phyloP scores from a whole-genome alignment of 2,329 filamentous ascomycete genomes.

The Paraconiothyrium sp. region DNA sequence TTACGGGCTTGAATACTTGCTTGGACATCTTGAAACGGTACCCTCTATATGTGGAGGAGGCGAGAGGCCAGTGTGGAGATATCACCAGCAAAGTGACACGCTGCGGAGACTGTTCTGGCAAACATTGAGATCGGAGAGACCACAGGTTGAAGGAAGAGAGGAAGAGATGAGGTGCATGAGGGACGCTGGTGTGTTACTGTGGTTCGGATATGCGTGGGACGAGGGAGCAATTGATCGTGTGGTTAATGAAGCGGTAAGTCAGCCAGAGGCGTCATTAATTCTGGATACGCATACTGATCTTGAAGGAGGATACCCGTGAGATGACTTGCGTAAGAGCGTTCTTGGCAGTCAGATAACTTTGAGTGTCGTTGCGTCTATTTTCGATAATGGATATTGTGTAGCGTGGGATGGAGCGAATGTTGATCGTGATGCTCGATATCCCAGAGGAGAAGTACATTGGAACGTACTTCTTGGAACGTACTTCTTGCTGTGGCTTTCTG shows the following conservation, averaged over 20 bases:
- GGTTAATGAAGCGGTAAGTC: conserved; percentile 56
- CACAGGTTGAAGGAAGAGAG: conserved; percentile 46
- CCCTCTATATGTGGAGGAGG: neutral
- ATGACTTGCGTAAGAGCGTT: conserved; percentile 61
- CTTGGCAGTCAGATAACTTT: conserved; percentile 24
- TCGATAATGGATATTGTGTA: too few relatives aligned
- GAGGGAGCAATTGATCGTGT: conserved; percentile 67
- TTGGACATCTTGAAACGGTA: conserved; percentile 57
- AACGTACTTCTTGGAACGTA: neutral
- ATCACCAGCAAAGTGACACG: conserved; percentile 55
- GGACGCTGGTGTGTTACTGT: conserved; percentile 67
- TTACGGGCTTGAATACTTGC: conserved; percentile 69
- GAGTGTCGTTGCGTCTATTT: neutral
- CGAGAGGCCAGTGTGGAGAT: conserved; percentile 38
- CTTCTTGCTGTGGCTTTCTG: neutral
- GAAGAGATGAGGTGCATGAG: conserved; percentile 56
- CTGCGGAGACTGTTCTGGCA: conserved; percentile 64
- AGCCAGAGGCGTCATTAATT: neutral
- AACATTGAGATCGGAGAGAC: conserved; percentile 47
- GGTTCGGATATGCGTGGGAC: conserved; percentile 72
- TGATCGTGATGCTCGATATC: too few relatives aligned
- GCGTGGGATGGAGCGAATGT: too few relatives aligned
- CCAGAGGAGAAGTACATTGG: neutral
- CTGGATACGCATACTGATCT: neutral
- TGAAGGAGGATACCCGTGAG: conserved; percentile 60